phyloP scores from a whole-genome alignment of 208 protist species.

The Spongospora subterranea region DNA sequence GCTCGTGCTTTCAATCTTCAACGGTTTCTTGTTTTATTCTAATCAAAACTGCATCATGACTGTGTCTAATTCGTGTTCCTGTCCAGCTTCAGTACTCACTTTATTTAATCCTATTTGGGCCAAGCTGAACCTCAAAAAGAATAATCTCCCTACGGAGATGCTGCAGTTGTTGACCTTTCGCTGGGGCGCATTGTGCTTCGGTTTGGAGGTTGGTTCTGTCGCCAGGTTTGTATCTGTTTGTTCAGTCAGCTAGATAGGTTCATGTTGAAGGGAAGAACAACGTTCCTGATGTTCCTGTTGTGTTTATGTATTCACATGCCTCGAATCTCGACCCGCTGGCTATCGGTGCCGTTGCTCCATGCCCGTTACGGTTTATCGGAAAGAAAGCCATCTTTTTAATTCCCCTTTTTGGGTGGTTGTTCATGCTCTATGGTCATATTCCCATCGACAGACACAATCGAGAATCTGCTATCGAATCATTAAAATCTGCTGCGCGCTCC shows the following conservation, averaged over 20 bases:
- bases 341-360: slow-evolving; percentile 7
- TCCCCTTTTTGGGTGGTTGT: slow-evolving; percentile 29
- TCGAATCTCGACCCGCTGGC: slow-evolving; percentile 27
- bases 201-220: background rate
- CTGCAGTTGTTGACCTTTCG: slow-evolving; percentile 13
- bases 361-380: slow-evolving; percentile 4
- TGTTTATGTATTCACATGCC: slow-evolving; percentile 39
- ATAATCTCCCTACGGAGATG: background rate
- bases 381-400: background rate
- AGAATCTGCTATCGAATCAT: background rate
- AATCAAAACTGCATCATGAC: background rate
- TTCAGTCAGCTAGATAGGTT: background rate
- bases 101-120: background rate
- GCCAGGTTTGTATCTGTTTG: background rate
- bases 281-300: background rate
- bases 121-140: background rate
- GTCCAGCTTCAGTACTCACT: background rate
- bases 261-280: background rate
- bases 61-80: background rate
- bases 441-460: background rate
- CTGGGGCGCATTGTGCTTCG: background rate
- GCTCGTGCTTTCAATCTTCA: too few species aligned
- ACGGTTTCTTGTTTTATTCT: background rate
- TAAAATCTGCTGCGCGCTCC: background rate
- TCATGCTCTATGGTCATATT: slow-evolving; percentile 13